Conservation (phyloP, 2,329 filamentous ascomycete species). For the Tricladium varicosporioides region DNA sequence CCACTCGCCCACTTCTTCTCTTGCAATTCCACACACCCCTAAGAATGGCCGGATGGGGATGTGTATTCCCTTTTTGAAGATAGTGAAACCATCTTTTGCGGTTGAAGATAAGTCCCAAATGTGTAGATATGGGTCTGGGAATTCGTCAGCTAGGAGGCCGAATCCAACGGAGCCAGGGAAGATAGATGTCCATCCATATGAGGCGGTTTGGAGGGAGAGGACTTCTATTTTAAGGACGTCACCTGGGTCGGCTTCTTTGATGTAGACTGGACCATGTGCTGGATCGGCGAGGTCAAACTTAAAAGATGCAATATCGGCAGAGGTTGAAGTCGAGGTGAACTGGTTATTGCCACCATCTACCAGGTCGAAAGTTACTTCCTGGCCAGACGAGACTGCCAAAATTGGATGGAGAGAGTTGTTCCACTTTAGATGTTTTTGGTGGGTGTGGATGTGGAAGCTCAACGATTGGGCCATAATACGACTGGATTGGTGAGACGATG, state of each 20-base stretch:
- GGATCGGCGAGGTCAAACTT: conserved; percentile 39
- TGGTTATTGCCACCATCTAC: no score
- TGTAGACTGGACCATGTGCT: conserved; percentile 48
- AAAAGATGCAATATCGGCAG: no score
- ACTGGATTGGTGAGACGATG: no score
- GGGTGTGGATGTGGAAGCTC: no score
- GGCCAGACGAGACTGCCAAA: no score
- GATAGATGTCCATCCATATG: conserved; percentile 53
- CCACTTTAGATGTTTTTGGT: no score
- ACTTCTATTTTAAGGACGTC: conserved; percentile 52
- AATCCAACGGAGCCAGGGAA: conserved; percentile 46
- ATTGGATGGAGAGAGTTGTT: no score
- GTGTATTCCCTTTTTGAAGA: conserved; percentile 47
- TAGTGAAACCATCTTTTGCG: conserved; percentile 37
- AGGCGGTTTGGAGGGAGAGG: conserved; percentile 42
- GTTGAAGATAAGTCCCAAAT: conserved; percentile 45
- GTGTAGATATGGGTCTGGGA: conserved; percentile 42
- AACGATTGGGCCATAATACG: no score
- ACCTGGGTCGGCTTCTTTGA: conserved; percentile 48
- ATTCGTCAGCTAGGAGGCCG: conserved; percentile 49
- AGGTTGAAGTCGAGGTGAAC: no score
- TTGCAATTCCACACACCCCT: conserved; percentile 51
- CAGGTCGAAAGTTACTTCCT: no score
- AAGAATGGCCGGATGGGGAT: conserved; percentile 51
- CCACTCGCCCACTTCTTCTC: conserved; percentile 42